A percentile compares a stretch with the other conserved stretches of the same genome.
Conservation (phyloP, 2,329 filamentous ascomycete genomes). For the Penicillium griseofulvum region DNA sequence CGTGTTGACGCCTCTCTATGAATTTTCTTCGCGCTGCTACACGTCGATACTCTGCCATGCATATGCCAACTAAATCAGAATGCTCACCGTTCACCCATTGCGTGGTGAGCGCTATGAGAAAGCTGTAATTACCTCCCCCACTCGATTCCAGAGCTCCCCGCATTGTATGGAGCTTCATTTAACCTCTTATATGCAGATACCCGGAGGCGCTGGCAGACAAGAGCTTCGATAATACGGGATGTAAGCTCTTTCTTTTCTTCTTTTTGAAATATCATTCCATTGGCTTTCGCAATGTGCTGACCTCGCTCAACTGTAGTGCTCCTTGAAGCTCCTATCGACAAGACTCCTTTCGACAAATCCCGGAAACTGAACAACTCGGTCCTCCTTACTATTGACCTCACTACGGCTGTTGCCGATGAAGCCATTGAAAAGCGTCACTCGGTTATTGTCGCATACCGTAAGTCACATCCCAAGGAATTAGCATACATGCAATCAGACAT, state of each 20-base stretch:
- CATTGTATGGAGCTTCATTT: slow-evolving; percentile 7
- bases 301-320: slow-evolving; percentile 52
- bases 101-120: slow-evolving; percentile 76
- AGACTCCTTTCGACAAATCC: slow-evolving; percentile 54
- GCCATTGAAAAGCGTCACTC: slow-evolving; percentile 74
- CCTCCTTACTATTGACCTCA: slow-evolving; percentile 87
- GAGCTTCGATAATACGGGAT: slow-evolving; percentile 93
- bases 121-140: slow-evolving; percentile 59
- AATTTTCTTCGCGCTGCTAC: slow-evolving; percentile 19
- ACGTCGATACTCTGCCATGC: slow-evolving; percentile 35
- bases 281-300: not conserved
- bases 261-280: not conserved
- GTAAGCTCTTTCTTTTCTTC: slow-evolving; percentile 38
- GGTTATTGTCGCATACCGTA: slow-evolving; percentile 87
- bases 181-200: slow-evolving; percentile 59
- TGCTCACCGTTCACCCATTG: slow-evolving; percentile 62
- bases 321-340: slow-evolving; percentile 64
- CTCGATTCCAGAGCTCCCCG: slow-evolving; percentile 8
- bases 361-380: slow-evolving; percentile 63
- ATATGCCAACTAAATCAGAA: slow-evolving; percentile 28
- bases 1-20: slow-evolving; percentile 17
- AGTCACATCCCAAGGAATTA: slow-evolving; percentile 23
- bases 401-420: slow-evolving; percentile 82
- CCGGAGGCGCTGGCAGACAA: slow-evolving; percentile 85
- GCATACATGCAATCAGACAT: not conserved